These are phyloP conservation scores for Pseudofabraea citricarpa DNA, from an alignment of 2,329 filamentous ascomycete genomes.

Conservation along the genomic window DNA sequence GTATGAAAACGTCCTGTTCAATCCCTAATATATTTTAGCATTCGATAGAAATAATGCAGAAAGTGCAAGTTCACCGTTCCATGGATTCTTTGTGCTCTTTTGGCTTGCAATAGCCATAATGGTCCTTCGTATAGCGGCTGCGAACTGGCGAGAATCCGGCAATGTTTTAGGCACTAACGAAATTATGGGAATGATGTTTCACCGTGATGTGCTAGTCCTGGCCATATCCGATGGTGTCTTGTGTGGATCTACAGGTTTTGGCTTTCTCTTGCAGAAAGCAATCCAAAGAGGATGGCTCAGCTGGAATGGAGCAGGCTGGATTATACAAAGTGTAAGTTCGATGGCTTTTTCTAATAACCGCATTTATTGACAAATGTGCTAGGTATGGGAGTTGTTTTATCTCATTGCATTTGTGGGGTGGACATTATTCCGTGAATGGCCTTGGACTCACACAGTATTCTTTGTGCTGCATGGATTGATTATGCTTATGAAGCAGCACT, in stretches of 20 bases:
- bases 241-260: constrained; percentile 60
- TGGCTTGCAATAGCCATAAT: constrained; percentile 67
- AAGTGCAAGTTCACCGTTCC: constrained; percentile 64
- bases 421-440: constrained; percentile 69
- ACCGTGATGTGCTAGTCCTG: constrained; percentile 48
- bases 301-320: constrained; percentile 68
- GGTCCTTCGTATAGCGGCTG: constrained; percentile 60
- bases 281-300: constrained; percentile 55
- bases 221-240: constrained; percentile 64
- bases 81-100: constrained; percentile 76
- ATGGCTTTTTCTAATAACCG: not conserved
- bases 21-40: too few species aligned
- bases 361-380: constrained; percentile 3
- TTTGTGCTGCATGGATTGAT: constrained; percentile 70
- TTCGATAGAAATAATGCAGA: constrained; percentile 69
- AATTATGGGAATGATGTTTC: constrained; percentile 65
- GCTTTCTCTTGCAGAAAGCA: constrained; percentile 59
- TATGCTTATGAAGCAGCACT: constrained; percentile 82
- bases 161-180: constrained; percentile 66
- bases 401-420: constrained; percentile 58
- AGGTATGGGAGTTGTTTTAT: constrained; percentile 66
- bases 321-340: constrained; percentile 59
- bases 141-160: constrained; percentile 66
- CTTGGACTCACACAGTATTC: constrained; percentile 78
- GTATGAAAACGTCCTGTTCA: too few species aligned